These are phyloP conservation scores for Sphenostylis stenocarpa DNA, from an alignment of 306 rosid species.

Conservation along the genomic window DNA sequence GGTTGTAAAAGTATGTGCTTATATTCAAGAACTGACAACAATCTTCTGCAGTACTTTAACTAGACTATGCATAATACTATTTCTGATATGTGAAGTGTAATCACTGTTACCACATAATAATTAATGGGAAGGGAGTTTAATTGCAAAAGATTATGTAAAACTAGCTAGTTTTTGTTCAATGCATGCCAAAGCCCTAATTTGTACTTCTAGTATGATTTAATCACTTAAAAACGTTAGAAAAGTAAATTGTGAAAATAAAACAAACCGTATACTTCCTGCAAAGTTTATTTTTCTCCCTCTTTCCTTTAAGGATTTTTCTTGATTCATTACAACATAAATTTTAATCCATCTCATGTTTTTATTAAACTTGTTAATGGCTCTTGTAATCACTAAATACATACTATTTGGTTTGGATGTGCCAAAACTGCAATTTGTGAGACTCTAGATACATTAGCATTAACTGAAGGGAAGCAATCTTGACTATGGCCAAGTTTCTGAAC, in stretches of 20 bases:
- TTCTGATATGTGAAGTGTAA: not conserved
- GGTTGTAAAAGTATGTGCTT: conserved; percentile 2
- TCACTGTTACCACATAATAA: not conserved
- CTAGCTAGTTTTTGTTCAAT: not conserved
- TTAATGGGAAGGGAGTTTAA: not conserved
- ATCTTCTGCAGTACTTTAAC: not conserved
- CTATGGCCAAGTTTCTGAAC: not conserved
- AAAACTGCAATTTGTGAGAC: not conserved
- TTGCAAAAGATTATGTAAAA: not conserved
- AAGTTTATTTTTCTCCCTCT: not conserved
- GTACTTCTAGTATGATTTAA: not conserved
- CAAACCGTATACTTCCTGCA: not conserved
- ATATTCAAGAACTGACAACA: not conserved
- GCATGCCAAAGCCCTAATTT: not conserved
- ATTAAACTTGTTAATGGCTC: not conserved
- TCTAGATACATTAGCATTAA: not conserved
- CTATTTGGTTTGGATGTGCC: not conserved
- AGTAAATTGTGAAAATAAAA: not conserved
- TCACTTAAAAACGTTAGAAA: not conserved
- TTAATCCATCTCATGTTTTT: not conserved
- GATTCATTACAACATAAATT: not conserved
- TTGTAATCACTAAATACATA: not conserved
- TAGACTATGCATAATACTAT: not conserved
- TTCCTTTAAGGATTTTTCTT: not conserved
- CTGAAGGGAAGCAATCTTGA: not conserved